Conservation (phyloP, 768 basidiomycete species). For the Collybia mongolica region DNA sequence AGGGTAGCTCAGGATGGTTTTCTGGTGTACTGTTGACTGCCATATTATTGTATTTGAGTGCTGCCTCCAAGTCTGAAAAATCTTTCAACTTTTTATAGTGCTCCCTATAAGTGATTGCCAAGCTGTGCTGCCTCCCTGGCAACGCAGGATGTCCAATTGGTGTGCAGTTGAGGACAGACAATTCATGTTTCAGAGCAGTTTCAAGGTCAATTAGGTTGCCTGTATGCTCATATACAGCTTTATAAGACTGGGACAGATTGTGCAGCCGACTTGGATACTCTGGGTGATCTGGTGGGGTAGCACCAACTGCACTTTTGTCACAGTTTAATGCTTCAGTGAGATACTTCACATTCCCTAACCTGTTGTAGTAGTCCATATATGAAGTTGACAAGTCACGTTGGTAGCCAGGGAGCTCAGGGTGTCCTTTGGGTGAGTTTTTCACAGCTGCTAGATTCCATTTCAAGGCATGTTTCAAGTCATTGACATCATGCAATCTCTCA, state of each 20-base stretch:
- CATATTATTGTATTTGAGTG: not conserved
- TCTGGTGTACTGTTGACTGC: not conserved
- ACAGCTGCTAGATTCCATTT: not conserved
- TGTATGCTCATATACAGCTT: not conserved
- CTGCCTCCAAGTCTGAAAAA: slow-evolving; percentile 3
- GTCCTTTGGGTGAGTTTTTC: not conserved
- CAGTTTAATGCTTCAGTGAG: slow-evolving; percentile 1
- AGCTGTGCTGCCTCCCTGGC: not conserved
- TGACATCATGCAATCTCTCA: slow-evolving; percentile 1
- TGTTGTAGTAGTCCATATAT: not conserved
- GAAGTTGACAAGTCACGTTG: not conserved
- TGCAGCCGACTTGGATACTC: not conserved
- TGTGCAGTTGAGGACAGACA: not conserved
- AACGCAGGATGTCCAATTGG: not conserved
- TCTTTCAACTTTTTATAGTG: not conserved
- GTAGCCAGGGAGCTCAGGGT: slow-evolving; percentile 2
- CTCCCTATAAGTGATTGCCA: slow-evolving; percentile 1
- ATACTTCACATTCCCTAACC: not conserved
- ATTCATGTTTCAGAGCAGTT: not conserved
- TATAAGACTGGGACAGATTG: not conserved
- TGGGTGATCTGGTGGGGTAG: not conserved
- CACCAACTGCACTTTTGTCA: not conserved
- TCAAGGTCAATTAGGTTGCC: not conserved
- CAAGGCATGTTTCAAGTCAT: slow-evolving; percentile 8
- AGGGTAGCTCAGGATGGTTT: not conserved